These are phyloP conservation scores for Colletotrichum sublineola DNA, from an alignment of 2,329 filamentous ascomycete species.

Conservation along the genomic window DNA sequence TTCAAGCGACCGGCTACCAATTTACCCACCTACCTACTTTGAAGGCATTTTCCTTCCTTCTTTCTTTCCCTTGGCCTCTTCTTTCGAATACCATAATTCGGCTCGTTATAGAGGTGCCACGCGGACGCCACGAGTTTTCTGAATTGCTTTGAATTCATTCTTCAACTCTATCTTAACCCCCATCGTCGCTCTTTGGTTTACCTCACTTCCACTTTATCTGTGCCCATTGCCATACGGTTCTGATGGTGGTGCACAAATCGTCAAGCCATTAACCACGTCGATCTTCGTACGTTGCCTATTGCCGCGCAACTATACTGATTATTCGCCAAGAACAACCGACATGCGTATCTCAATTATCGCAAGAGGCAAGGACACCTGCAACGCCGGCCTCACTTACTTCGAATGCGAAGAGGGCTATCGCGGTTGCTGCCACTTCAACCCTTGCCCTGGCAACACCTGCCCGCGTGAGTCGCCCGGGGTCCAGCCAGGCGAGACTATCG, in stretches of 20 bases:
- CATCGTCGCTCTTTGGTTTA: slow-evolving; percentile 1
- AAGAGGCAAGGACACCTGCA: slow-evolving; percentile 5
- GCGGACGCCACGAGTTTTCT: background rate
- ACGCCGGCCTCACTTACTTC: slow-evolving; percentile 53
- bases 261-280: slow-evolving; percentile 5
- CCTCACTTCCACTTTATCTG: background rate
- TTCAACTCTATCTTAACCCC: background rate
- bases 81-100: background rate
- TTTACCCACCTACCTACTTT: background rate
- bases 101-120: background rate
- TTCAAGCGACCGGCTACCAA: background rate
- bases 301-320: background rate
- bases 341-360: slow-evolving; percentile 24
- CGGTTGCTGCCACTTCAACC: slow-evolving; percentile 62
- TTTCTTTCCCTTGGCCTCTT: background rate
- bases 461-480: slow-evolving; percentile 41
- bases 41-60: background rate
- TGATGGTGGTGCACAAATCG: slow-evolving; percentile 1
- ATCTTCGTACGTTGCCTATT: background rate
- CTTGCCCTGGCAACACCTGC: slow-evolving; percentile 55
- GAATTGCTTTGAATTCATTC: background rate
- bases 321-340: background rate
- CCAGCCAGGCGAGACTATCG: slow-evolving; percentile 9
- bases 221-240: background rate
- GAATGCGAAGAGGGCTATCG: slow-evolving; percentile 49